Conservation (phyloP, 805 yeast species). For the Kodamaea leandrae region DNA sequence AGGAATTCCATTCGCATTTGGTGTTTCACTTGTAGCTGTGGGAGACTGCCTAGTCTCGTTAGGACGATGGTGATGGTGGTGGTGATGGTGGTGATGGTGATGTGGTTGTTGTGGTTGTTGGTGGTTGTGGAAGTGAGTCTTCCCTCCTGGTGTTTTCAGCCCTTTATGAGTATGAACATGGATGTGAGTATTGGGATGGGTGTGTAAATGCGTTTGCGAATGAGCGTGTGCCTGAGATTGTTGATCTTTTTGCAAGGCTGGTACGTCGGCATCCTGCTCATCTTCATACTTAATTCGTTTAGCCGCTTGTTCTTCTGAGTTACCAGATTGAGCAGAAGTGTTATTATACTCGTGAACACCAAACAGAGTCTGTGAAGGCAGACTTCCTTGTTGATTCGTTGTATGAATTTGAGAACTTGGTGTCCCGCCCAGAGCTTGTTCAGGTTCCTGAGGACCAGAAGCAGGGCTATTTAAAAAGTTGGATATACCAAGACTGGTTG, state of each 20-base stretch:
- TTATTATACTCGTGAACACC: no score
- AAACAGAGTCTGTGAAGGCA: neutral
- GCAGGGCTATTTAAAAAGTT: conserved; percentile 17
- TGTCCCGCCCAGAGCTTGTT: neutral
- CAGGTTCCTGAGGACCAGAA: neutral
- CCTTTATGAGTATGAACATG: conserved; percentile 2
- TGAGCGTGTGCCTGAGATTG: no score
- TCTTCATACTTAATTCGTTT: neutral
- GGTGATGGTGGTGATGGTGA: conserved; percentile 19
- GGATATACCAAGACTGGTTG: conserved; percentile 22
- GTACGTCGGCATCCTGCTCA: neutral
- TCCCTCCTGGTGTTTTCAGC: neutral
- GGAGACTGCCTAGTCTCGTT: neutral
- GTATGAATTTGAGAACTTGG: neutral
- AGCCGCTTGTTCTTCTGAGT: neutral
- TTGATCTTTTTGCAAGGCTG: conserved; percentile 6
- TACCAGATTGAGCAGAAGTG: no score
- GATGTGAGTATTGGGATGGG: conserved; percentile 6
- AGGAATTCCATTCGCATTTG: conserved; percentile 8
- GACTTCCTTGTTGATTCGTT: neutral
- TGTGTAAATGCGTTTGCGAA: conserved; percentile 3
- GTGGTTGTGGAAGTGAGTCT: conserved; percentile 13
- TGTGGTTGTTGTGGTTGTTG: conserved; percentile 11
- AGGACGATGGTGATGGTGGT: conserved; percentile 15
- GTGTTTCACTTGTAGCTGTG: neutral